These are phyloP conservation scores for Lenwebbia sp. DNA, from an alignment of 345 rosid species.

Conservation along the genomic window DNA sequence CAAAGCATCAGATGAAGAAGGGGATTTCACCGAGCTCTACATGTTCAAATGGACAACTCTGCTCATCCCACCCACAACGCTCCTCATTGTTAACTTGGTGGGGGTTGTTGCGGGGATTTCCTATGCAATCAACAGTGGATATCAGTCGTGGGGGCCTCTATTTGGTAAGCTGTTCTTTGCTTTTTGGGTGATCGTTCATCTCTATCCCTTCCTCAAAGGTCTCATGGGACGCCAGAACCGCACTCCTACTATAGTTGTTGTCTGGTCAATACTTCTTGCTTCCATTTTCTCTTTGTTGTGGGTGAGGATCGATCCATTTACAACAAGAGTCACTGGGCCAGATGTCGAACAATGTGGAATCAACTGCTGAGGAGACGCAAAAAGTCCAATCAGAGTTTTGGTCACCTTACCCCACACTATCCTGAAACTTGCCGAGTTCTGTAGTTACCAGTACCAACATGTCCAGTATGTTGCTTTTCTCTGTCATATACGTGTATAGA, in stretches of 20 bases:
- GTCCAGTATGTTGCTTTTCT: neutral
- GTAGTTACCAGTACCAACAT: neutral
- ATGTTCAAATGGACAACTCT: slow-evolving; percentile 95
- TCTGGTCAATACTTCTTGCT: slow-evolving; percentile 85
- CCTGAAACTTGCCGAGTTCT: neutral
- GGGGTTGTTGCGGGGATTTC: slow-evolving; percentile 92
- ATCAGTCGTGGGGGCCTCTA: slow-evolving; percentile 87
- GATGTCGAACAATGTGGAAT: slow-evolving; percentile 63
- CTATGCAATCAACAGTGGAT: slow-evolving; percentile 77
- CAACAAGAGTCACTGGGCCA: slow-evolving; percentile 72
- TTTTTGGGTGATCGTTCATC: slow-evolving; percentile 87
- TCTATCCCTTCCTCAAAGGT: slow-evolving; percentile 91
- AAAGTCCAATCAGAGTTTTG: neutral
- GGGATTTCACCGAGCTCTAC: slow-evolving; percentile 75
- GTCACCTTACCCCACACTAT: neutral
- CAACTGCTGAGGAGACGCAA: slow-evolving; percentile 40
- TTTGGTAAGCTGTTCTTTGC: slow-evolving; percentile 87
- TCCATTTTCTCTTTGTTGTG: slow-evolving; percentile 81
- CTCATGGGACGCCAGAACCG: slow-evolving; percentile 91
- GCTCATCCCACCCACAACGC: slow-evolving; percentile 82
- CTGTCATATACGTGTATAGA: neutral
- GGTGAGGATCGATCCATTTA: slow-evolving; percentile 85
- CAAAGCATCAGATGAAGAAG: slow-evolving; percentile 79
- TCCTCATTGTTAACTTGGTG: slow-evolving; percentile 67
- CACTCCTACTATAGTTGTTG: slow-evolving; percentile 85